Conservation (phyloP, 768 basidiomycete species). For the Xerocomus potaroensis region DNA sequence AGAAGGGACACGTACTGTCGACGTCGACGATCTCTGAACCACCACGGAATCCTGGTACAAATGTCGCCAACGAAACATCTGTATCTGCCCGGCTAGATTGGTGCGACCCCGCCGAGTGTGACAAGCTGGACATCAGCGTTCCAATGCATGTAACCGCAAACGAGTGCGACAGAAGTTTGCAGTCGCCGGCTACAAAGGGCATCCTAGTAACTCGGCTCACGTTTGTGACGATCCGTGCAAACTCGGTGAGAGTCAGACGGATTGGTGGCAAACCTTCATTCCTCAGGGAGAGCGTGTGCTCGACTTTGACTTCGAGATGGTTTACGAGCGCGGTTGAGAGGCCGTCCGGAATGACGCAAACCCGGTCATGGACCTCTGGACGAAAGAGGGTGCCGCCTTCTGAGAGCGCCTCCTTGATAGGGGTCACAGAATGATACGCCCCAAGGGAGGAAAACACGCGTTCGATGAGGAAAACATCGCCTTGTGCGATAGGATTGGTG, state of each 20-base stretch:
- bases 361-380: constrained; percentile 11
- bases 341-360: background rate
- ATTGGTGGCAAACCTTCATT: background rate
- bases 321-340: background rate
- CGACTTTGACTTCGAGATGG: constrained; percentile 5
- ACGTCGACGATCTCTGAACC: no score
- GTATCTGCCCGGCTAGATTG: no score
- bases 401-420: background rate
- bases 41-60: no score
- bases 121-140: constrained; percentile 4
- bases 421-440: constrained; percentile 2
- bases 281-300: constrained; percentile 7
- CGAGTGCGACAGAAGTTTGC: constrained; percentile 10
- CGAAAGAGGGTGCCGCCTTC: constrained; percentile 2
- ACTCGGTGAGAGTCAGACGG: constrained; percentile 1
- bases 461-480: background rate
- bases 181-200: constrained; percentile 8
- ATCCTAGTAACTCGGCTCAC: constrained; percentile 2
- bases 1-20: no score
- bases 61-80: no score
- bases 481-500: background rate
- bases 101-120: constrained; percentile 3
- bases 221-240: constrained; percentile 6
- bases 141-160: constrained; percentile 10
- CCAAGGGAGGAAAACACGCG: background rate